Evolutionary conservation across 1,284 basidiomycete species (phyloP).

Genomic region (Cutaneotrichosporon daszewskae): DNA sequence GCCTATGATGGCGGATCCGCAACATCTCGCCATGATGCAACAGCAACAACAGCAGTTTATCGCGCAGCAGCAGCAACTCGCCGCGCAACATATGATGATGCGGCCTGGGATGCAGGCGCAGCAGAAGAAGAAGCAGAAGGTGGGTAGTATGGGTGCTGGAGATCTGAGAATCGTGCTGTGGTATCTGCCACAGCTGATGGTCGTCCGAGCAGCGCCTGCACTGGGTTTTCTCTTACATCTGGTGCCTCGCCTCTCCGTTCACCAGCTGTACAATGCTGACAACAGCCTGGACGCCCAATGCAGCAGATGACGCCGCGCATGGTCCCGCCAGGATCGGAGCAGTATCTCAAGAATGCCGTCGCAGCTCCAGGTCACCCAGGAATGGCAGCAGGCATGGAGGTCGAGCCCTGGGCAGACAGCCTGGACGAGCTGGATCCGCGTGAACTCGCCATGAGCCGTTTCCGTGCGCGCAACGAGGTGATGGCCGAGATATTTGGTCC

Average conservation of each 20-base stretch:
- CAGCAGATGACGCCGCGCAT: background rate
- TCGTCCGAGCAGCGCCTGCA: too few relatives aligned
- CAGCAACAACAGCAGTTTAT: slow-evolving; percentile 16
- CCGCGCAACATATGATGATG: slow-evolving; percentile 6
- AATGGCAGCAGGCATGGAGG: background rate
- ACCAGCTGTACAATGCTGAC: too few relatives aligned
- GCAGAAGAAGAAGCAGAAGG: slow-evolving; percentile 7
- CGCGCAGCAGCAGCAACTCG: slow-evolving; percentile 19
- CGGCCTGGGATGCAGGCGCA: background rate
- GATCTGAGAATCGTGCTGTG: too few relatives aligned
- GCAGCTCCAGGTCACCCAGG: slow-evolving; percentile 3
- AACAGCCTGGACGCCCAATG: too few relatives aligned
- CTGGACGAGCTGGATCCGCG: slow-evolving; percentile 42
- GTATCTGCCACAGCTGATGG: too few relatives aligned
- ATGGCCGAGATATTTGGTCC: slow-evolving; percentile 41
- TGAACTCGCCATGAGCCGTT: slow-evolving; percentile 41
- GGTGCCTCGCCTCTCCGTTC: too few relatives aligned
- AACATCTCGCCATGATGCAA: slow-evolving; percentile 16
- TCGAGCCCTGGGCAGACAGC: slow-evolving; percentile 42
- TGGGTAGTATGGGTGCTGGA: background rate
- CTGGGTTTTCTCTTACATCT: too few relatives aligned
- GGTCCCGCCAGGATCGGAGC: slow-evolving; percentile 14
- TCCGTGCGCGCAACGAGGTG: slow-evolving; percentile 39
- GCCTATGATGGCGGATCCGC: slow-evolving; percentile 6
- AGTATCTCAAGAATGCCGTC: slow-evolving; percentile 30